Evolutionary conservation across 2,329 filamentous ascomycete genomes (phyloP).

Genomic region (Aschersonia sp.): DNA sequence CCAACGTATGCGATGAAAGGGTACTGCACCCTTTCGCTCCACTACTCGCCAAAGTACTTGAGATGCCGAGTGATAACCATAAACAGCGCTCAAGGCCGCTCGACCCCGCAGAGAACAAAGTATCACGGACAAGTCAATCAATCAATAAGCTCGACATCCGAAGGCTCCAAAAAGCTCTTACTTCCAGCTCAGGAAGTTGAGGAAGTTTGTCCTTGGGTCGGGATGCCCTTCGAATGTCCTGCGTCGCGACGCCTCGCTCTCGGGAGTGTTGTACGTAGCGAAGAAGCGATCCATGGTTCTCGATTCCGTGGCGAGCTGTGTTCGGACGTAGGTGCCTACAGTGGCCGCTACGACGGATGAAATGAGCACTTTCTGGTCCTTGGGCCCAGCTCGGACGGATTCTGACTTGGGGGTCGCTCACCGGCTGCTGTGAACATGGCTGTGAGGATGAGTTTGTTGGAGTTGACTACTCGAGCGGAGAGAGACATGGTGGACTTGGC

Average conservation of each 20-base stretch:
- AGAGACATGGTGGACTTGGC: too few relatives aligned
- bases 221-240: conserved; percentile 17
- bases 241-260: conserved; percentile 19
- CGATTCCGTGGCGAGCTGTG: conserved; percentile 18
- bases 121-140: too few relatives aligned
- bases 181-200: conserved; percentile 19
- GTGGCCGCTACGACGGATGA: conserved; percentile 7
- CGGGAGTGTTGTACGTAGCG: conserved; percentile 20
- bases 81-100: too few relatives aligned
- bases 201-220: conserved; percentile 19
- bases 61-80: too few relatives aligned
- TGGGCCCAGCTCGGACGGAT: too few relatives aligned
- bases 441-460: neutral
- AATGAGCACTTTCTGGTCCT: too few relatives aligned
- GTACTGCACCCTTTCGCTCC: too few relatives aligned
- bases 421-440: neutral
- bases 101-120: too few relatives aligned
- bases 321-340: conserved; percentile 15
- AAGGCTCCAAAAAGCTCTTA: neutral
- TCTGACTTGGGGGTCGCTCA: neutral
- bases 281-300: conserved; percentile 22
- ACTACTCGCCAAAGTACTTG: too few relatives aligned
- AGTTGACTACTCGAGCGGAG: neutral
- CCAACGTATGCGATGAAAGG: too few relatives aligned
- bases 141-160: too few relatives aligned